Evolutionary conservation across 805 yeast species (phyloP).

Genomic region (Blastobotrys attinorum): DNA sequence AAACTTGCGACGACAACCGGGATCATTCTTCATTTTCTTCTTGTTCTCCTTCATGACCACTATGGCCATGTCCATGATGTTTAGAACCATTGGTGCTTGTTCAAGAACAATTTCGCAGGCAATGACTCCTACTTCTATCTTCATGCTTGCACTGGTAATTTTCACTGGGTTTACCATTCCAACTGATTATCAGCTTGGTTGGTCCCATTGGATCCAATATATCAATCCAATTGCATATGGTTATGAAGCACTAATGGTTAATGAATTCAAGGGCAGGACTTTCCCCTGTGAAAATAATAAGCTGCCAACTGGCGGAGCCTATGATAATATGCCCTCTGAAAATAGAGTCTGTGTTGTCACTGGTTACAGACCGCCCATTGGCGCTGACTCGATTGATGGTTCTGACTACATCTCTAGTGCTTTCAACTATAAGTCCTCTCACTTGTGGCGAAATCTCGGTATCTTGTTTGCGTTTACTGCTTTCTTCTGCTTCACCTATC

Average conservation of each 20-base stretch:
- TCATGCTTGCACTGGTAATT: conserved; percentile 34
- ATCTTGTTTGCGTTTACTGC: conserved; percentile 48
- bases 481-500: conserved; percentile 47
- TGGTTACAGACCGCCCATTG: conserved; percentile 42
- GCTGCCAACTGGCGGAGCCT: conserved; percentile 42
- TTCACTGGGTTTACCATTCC: conserved; percentile 46
- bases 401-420: conserved; percentile 38
- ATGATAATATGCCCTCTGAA: conserved; percentile 24
- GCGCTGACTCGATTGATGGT: conserved; percentile 45
- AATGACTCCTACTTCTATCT: conserved; percentile 37
- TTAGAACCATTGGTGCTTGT: conserved; percentile 34
- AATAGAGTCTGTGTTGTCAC: conserved; percentile 47
- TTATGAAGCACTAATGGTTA: conserved; percentile 39
- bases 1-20: conserved; percentile 44
- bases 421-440: conserved; percentile 37
- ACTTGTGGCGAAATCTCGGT: conserved; percentile 62
- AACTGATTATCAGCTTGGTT: conserved; percentile 37
- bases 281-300: conserved; percentile 32
- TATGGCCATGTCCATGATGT: conserved; percentile 49
- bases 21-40: conserved; percentile 46
- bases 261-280: conserved; percentile 38
- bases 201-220: conserved; percentile 45
- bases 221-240: conserved; percentile 39
- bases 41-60: conserved; percentile 38
- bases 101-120: conserved; percentile 34